These are phyloP conservation scores for Comarum palustre DNA, from an alignment of 306 rosid genomes.

Conservation along the genomic window DNA sequence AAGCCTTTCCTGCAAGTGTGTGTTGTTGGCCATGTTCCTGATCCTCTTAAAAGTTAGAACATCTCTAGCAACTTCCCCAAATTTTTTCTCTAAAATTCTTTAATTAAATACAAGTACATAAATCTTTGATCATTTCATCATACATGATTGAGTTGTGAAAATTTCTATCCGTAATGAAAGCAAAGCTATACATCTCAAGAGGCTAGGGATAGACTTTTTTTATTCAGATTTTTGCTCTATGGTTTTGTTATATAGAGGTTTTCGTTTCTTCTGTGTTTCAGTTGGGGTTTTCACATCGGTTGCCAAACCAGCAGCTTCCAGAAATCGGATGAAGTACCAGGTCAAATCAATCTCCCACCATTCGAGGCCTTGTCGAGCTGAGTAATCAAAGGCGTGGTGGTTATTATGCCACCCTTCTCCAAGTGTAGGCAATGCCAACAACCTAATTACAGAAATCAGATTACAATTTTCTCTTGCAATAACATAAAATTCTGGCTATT, in stretches of 20 bases:
- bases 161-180: neutral
- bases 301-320: neutral
- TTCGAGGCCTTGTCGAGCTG: neutral
- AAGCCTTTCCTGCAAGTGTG: too few relatives aligned
- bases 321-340: neutral
- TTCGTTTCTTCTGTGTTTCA: neutral
- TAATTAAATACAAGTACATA: too few relatives aligned
- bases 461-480: neutral
- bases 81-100: too few relatives aligned
- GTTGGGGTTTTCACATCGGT: neutral
- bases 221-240: neutral
- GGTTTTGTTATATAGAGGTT: neutral
- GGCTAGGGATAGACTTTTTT: neutral
- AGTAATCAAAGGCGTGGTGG: neutral
- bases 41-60: too few relatives aligned
- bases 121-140: too few relatives aligned
- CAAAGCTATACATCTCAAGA: neutral
- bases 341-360: constrained; percentile 1
- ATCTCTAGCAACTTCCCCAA: too few relatives aligned
- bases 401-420: constrained; percentile 2
- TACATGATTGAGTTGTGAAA: too few relatives aligned
- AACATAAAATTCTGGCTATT: neutral
- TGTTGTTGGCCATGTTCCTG: too few relatives aligned
- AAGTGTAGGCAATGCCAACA: neutral
- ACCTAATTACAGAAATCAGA: neutral